Evolutionary conservation across 176 grass and related monocot species (phyloP).

Genomic region (Bothriochloa decipiens): DNA sequence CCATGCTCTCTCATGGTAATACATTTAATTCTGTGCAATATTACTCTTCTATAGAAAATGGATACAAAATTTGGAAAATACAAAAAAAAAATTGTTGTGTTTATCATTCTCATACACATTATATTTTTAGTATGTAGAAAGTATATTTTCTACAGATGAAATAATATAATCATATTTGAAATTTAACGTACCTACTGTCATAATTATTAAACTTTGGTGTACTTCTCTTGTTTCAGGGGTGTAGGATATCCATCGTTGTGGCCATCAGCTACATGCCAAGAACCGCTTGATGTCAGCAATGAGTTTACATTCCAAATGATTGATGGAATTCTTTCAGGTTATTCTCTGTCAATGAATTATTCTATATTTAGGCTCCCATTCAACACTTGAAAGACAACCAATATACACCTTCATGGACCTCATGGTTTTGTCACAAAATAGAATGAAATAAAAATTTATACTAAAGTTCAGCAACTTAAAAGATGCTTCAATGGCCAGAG

Average conservation of each 20-base stretch:
- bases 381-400: not conserved
- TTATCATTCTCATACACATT: not conserved
- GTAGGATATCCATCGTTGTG: constrained; percentile 82
- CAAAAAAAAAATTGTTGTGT: not conserved
- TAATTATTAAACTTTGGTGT: not conserved
- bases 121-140: constrained; percentile 3
- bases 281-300: constrained; percentile 89
- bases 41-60: constrained; percentile 14
- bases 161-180: not conserved
- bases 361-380: not conserved
- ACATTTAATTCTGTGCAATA: not conserved
- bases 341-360: constrained; percentile 26
- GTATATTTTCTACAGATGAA: constrained; percentile 5
- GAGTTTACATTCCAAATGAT: constrained; percentile 88
- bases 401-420: not conserved
- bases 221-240: constrained; percentile 61
- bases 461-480: not conserved
- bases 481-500: not conserved
- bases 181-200: not conserved
- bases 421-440: not conserved
- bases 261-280: constrained; percentile 73
- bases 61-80: not conserved
- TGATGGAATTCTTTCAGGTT: constrained; percentile 92
- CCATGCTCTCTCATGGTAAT: constrained; percentile 89
- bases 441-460: not conserved